Conservation (phyloP, 805 yeast genomes). For the Ogataea chonburiensis region DNA sequence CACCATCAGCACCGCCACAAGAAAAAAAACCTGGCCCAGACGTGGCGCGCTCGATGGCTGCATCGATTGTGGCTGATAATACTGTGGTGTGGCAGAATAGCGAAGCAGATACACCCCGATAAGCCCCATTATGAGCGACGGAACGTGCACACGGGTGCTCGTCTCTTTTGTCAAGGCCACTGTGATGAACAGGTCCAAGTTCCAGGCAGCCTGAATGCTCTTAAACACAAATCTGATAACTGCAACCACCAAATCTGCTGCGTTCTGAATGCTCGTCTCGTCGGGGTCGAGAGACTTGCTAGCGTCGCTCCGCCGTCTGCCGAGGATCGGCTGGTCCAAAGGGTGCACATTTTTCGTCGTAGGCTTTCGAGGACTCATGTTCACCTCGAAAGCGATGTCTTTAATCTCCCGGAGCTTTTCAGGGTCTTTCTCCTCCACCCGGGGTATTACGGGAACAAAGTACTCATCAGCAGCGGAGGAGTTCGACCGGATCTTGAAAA, state of each 20-base stretch:
- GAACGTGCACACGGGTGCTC: conserved; percentile 29
- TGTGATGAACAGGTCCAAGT: conserved; percentile 30
- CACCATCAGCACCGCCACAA: conserved; percentile 9
- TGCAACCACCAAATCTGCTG: conserved; percentile 17
- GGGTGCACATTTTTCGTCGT: conserved; percentile 30
- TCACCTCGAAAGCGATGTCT: conserved; percentile 33
- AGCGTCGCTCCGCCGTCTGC: conserved; percentile 1
- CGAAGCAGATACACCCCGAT: conserved; percentile 16
- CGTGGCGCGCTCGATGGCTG: conserved; percentile 11
- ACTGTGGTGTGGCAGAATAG: conserved; percentile 12
- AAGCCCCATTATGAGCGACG: conserved; percentile 19
- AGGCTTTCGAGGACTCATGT: conserved; percentile 13
- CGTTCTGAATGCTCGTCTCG: conserved; percentile 2
- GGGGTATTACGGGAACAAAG: conserved; percentile 12
- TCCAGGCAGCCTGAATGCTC: conserved; percentile 23
- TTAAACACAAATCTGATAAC: conserved; percentile 11
- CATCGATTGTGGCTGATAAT: conserved; percentile 14
- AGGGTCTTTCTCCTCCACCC: conserved; percentile 7
- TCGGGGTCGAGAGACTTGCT: background rate
- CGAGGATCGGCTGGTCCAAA: conserved; percentile 31
- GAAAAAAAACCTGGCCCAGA: conserved; percentile 8
- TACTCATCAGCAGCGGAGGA: conserved; percentile 12
- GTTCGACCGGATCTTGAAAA: conserved; percentile 16
- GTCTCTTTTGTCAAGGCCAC: conserved; percentile 23
- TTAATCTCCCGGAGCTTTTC: conserved; percentile 23